A percentile compares a stretch with the other conserved stretches of the same genome.
phyloP scores from a whole-genome alignment of 768 basidiomycete genomes.

The Lentinula aciculospora region DNA sequence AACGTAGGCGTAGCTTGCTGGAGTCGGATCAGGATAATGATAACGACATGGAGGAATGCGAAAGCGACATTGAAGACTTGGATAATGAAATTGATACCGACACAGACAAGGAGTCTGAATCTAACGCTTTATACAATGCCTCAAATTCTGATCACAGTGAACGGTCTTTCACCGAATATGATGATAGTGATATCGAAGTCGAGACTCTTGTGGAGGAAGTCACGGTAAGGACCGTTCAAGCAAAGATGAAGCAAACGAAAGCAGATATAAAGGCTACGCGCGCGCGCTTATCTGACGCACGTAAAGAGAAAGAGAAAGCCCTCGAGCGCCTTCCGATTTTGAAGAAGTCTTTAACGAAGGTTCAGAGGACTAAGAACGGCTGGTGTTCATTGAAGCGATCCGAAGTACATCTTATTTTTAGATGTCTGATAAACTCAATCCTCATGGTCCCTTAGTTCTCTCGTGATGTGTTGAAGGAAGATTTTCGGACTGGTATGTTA shows the following conservation, averaged over 20 bases:
- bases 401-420: conserved; percentile 28
- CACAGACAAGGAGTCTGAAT: conserved; percentile 12
- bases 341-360: conserved; percentile 32
- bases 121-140: conserved; percentile 15
- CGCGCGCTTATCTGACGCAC: conserved; percentile 28
- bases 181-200: conserved; percentile 13
- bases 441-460: conserved; percentile 35
- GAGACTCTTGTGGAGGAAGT: conserved; percentile 32
- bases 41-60: conserved; percentile 25
- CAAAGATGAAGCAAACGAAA: conserved; percentile 38
- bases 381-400: conserved; percentile 56
- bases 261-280: conserved; percentile 33
- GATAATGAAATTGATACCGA: conserved; percentile 18
- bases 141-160: conserved; percentile 11
- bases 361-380: conserved; percentile 47
- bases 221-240: conserved; percentile 39
- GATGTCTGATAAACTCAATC: not conserved
- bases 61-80: conserved; percentile 22
- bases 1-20: conserved; percentile 30
- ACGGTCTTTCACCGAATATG: not conserved
- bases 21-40: conserved; percentile 19
- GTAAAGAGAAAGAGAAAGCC: conserved; percentile 36
- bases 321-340: conserved; percentile 25
- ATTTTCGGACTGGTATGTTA: conserved; percentile 39
- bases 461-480: conserved; percentile 49